Evolutionary conservation across 176 grass and related monocot genomes (phyloP).

Genomic region (Phoenix dactylifera): DNA sequence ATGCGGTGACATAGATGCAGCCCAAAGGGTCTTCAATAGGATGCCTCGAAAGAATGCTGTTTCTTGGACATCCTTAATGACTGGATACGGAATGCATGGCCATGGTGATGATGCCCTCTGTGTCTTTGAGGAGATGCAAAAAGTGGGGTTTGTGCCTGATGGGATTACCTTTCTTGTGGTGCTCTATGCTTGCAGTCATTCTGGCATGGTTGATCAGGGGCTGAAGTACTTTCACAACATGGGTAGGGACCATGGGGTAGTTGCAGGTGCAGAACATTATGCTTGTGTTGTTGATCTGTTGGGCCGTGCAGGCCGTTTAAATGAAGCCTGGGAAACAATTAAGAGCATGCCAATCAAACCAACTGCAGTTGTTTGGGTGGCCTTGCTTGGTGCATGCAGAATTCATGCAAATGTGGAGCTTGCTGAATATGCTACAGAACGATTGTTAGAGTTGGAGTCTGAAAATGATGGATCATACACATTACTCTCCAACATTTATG

Average conservation of each 20-base stretch:
- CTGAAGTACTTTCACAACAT: slow-evolving; percentile 64
- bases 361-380: slow-evolving; percentile 59
- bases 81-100: slow-evolving; percentile 82
- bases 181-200: slow-evolving; percentile 84
- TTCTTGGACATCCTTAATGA: slow-evolving; percentile 88
- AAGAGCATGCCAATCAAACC: slow-evolving; percentile 70
- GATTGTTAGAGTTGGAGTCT: slow-evolving; percentile 47
- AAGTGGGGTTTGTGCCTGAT: slow-evolving; percentile 52
- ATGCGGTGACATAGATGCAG: slow-evolving; percentile 56
- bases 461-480: slow-evolving; percentile 85
- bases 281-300: slow-evolving; percentile 76
- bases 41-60: slow-evolving; percentile 55
- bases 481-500: slow-evolving; percentile 85
- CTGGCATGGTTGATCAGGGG: slow-evolving; percentile 69
- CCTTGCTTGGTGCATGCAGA: slow-evolving; percentile 70
- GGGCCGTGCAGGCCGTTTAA: slow-evolving; percentile 53
- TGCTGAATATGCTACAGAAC: slow-evolving; percentile 63
- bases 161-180: slow-evolving; percentile 76
- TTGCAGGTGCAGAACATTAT: slow-evolving; percentile 59
- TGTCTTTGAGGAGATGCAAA: slow-evolving; percentile 76
- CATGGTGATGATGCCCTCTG: slow-evolving; percentile 48
- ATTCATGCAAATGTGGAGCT: slow-evolving; percentile 80
- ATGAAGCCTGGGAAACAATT: slow-evolving; percentile 67
- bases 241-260: slow-evolving; percentile 46
- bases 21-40: slow-evolving; percentile 57